Evolutionary conservation across 1,139 yeast species (phyloP).

Genomic region (Debaryomycetaceae sp.): DNA sequence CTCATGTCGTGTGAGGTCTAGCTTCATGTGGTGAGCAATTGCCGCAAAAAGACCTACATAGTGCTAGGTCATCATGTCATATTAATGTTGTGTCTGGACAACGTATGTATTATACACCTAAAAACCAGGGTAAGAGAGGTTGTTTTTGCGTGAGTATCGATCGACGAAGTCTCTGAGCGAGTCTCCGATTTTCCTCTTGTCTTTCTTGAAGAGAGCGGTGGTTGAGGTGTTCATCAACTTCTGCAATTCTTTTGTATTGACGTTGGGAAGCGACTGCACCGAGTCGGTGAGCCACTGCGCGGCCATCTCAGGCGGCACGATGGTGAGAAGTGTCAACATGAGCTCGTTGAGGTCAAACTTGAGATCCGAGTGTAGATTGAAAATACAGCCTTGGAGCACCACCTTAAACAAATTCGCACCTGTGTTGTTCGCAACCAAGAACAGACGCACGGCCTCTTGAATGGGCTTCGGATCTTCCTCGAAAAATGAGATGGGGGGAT

Average conservation of each 20-base stretch:
- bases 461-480: slow-evolving; percentile 50
- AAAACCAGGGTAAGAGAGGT: slow-evolving; percentile 47
- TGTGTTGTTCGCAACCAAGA: slow-evolving; percentile 39
- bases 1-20: too few species aligned
- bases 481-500: slow-evolving; percentile 73
- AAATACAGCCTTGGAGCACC: slow-evolving; percentile 64
- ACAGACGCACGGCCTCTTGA: slow-evolving; percentile 42
- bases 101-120: slow-evolving; percentile 3
- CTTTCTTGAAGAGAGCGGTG: slow-evolving; percentile 63
- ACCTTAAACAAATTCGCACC: slow-evolving; percentile 57
- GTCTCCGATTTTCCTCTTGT: slow-evolving; percentile 68
- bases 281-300: slow-evolving; percentile 61
- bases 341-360: slow-evolving; percentile 76
- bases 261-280: slow-evolving; percentile 56
- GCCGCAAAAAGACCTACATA: background rate
- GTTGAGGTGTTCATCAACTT: slow-evolving; percentile 56
- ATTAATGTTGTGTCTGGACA: background rate
- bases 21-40: background rate
- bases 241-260: slow-evolving; percentile 60
- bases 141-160: slow-evolving; percentile 80
- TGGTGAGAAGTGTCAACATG: slow-evolving; percentile 59
- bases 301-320: slow-evolving; percentile 44
- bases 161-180: slow-evolving; percentile 71
- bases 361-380: slow-evolving; percentile 68
- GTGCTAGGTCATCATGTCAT: background rate